Evolutionary conservation across 2,329 filamentous ascomycete species (phyloP).

Genomic region (Pseudogymnoascus verrucosus): DNA sequence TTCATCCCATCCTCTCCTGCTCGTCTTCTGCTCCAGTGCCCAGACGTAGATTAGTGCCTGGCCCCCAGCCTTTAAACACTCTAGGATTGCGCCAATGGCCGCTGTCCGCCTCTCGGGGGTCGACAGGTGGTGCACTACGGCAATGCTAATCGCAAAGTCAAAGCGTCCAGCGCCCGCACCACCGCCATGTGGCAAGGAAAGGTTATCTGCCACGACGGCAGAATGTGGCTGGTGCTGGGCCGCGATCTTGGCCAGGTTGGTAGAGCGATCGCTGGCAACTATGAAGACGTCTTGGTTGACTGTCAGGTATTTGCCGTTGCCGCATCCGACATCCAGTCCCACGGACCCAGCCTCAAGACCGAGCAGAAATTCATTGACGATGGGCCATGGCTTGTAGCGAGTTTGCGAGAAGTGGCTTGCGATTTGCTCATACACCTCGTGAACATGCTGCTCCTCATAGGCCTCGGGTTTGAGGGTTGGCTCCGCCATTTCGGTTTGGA

Average conservation of each 20-base stretch:
- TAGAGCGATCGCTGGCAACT: conserved; percentile 75
- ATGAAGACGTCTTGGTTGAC: conserved; percentile 74
- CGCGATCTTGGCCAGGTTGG: conserved; percentile 45
- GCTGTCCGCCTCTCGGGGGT: conserved; percentile 64
- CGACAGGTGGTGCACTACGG: conserved; percentile 88
- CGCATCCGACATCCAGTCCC: conserved; percentile 87
- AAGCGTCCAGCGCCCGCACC: conserved; percentile 36
- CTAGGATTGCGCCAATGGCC: conserved; percentile 64
- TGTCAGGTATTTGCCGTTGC: conserved; percentile 89
- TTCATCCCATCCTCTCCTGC: conserved; percentile 82
- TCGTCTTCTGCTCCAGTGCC: conserved; percentile 86
- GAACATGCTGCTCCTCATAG: conserved; percentile 84
- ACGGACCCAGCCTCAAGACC: conserved; percentile 60
- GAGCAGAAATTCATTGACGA: conserved; percentile 71
- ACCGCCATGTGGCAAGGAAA: conserved; percentile 64
- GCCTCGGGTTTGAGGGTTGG: conserved; percentile 34
- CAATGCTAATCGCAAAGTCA: conserved; percentile 91
- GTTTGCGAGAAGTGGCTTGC: conserved; percentile 78
- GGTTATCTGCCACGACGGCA: conserved; percentile 70
- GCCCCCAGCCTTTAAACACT: conserved; percentile 52
- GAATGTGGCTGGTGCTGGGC: conserved; percentile 46
- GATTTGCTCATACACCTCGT: conserved; percentile 83
- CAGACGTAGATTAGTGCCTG: conserved; percentile 82
- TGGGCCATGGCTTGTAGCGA: conserved; percentile 81
- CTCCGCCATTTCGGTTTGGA: background rate